Percentiles rank a stretch among this genome's conserved stretches.
Evolutionary conservation across 164 flowering plant genomes (phyloP).

Genomic region (Cinnamomum chago): DNA sequence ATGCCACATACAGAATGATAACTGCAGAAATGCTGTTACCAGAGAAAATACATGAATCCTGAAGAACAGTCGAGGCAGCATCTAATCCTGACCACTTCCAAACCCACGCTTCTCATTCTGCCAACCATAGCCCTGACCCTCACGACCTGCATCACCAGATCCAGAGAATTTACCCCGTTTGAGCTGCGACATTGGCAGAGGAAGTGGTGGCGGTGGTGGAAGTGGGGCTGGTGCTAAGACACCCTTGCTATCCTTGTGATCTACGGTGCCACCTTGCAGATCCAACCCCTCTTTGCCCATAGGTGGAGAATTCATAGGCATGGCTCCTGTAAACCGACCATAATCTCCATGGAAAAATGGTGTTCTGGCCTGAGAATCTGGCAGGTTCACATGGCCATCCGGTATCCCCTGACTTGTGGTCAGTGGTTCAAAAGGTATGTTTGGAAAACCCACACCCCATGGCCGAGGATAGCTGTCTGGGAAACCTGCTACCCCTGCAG

Average conservation of each 20-base stretch:
- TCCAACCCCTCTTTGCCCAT: slow-evolving; percentile 36
- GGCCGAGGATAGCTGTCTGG: slow-evolving; percentile 45
- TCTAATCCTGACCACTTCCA: slow-evolving; percentile 38
- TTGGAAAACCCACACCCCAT: slow-evolving; percentile 46
- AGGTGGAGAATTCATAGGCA: slow-evolving; percentile 29
- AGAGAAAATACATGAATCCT: no score
- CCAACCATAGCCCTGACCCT: slow-evolving; percentile 54
- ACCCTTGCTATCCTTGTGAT: slow-evolving; percentile 54
- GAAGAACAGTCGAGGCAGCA: neutral
- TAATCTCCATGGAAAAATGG: slow-evolving; percentile 49
- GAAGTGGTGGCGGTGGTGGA: slow-evolving; percentile 55
- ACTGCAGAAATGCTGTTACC: no score
- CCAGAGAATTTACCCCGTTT: slow-evolving; percentile 34
- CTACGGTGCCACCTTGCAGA: slow-evolving; percentile 28
- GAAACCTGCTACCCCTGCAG: slow-evolving; percentile 31
- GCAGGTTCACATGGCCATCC: slow-evolving; percentile 36
- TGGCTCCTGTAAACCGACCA: slow-evolving; percentile 35
- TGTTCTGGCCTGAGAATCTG: slow-evolving; percentile 47
- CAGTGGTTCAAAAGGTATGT: slow-evolving; percentile 35
- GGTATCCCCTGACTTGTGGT: slow-evolving; percentile 32
- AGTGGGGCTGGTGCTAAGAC: slow-evolving; percentile 51
- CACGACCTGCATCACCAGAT: slow-evolving; percentile 37
- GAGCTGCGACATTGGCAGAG: slow-evolving; percentile 36
- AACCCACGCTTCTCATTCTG: slow-evolving; percentile 47
- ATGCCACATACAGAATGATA: no score